phyloP scores from a whole-genome alignment of 1,139 yeast genomes.

The Entelexis sorbosivorans region DNA sequence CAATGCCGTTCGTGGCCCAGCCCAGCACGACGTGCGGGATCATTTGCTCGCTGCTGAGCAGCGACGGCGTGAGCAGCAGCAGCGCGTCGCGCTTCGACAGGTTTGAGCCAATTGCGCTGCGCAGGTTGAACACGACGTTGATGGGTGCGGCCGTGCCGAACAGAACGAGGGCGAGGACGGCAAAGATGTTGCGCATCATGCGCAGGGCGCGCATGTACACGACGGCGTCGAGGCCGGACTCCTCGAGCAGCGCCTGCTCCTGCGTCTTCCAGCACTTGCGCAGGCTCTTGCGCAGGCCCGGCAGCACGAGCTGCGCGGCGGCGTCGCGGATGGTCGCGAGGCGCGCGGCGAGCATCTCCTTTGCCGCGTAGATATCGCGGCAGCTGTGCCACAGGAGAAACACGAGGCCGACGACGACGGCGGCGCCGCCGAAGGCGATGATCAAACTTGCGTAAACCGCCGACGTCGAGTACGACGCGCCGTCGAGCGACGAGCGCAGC shows the following conservation, averaged over 20 bases:
- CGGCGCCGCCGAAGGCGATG: constrained; percentile 31
- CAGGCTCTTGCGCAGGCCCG: constrained; percentile 26
- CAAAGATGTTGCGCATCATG: constrained; percentile 31
- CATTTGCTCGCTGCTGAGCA: constrained; percentile 29
- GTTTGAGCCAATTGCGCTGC: constrained; percentile 11
- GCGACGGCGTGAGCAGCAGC: constrained; percentile 32
- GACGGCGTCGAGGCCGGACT: constrained; percentile 34
- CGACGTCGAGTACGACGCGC: constrained; percentile 20
- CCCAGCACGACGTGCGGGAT: constrained; percentile 32
- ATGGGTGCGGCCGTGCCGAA: constrained; percentile 33
- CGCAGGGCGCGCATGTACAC: constrained; percentile 29
- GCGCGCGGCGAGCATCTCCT: constrained; percentile 24
- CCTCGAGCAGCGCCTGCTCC: constrained; percentile 27
- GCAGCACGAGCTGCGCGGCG: background rate
- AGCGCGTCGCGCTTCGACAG: constrained; percentile 30
- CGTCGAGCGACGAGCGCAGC: constrained; percentile 23
- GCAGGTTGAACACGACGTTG: constrained; percentile 30
- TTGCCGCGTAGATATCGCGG: constrained; percentile 28
- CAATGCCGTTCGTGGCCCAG: constrained; percentile 25
- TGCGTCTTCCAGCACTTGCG: constrained; percentile 23
- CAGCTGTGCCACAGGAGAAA: constrained; percentile 31
- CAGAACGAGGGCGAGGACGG: constrained; percentile 29
- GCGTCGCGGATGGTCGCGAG: background rate
- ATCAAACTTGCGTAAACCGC: constrained; percentile 32
- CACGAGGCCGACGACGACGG: constrained; percentile 27